phyloP scores from a whole-genome alignment of 2,329 filamentous ascomycete species.

The Beauveria pseudobassiana region DNA sequence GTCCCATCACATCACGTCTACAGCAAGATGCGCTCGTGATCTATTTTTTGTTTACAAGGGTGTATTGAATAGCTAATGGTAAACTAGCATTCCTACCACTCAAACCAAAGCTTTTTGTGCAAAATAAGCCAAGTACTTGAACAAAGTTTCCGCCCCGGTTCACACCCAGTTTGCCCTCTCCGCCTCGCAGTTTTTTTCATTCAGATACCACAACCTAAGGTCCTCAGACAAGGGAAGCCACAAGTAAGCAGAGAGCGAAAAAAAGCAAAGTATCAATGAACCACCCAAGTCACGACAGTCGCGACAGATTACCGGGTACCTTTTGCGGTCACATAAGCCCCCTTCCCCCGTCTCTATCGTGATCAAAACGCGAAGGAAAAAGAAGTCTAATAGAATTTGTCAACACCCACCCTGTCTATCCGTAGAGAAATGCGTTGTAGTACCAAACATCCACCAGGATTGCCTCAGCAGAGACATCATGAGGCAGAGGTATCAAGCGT shows the following conservation, averaged over 20 bases:
- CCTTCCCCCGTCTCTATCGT: conserved; percentile 18
- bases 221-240: conserved; percentile 4
- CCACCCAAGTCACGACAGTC: conserved; percentile 7
- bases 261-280: conserved; percentile 6
- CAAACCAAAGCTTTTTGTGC: conserved; percentile 9
- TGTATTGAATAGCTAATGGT: conserved; percentile 5
- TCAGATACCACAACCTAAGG: not conserved
- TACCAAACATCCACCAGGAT: conserved; percentile 12
- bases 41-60: not conserved
- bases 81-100: conserved; percentile 9
- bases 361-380: conserved; percentile 12
- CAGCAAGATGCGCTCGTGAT: not conserved
- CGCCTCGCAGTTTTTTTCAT: not conserved
- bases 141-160: not conserved
- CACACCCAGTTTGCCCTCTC: not conserved
- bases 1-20: not conserved
- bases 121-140: conserved; percentile 10
- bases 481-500: conserved; percentile 5
- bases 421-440: conserved; percentile 15
- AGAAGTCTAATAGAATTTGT: conserved; percentile 21
- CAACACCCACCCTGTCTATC: conserved; percentile 23
- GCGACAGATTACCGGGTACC: conserved; percentile 10
- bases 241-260: not conserved
- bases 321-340: conserved; percentile 8
- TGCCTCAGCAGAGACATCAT: not conserved